Evolutionary conservation across 2,329 filamentous ascomycete genomes (phyloP).

Genomic region (Cladosporium sphaerospermum): DNA sequence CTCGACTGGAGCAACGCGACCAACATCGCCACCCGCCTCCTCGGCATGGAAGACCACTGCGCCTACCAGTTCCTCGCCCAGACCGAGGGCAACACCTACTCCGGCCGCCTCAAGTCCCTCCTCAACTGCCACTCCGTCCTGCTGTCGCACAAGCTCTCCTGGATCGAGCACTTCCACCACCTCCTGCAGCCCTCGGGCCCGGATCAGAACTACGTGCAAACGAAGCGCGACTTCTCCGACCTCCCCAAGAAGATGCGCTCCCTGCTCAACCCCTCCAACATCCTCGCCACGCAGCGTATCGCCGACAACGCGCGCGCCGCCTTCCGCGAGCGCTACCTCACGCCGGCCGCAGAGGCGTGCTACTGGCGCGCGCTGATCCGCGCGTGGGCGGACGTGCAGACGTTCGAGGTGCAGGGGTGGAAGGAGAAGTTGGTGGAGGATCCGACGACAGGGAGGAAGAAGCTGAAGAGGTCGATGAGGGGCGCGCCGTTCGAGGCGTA

Average conservation of each 20-base stretch:
- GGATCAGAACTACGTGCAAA: constrained; percentile 28
- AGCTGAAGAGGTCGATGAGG: constrained; percentile 18
- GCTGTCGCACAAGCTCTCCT: constrained; percentile 26
- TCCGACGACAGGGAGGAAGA: constrained; percentile 14
- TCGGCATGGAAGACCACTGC: constrained; percentile 28
- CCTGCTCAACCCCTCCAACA: constrained; percentile 8
- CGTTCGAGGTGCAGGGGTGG: constrained; percentile 22
- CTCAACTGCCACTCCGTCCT: constrained; percentile 29
- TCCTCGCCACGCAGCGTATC: constrained; percentile 13
- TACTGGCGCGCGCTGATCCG: constrained; percentile 28
- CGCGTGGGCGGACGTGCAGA: constrained; percentile 21
- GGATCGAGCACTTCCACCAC: constrained; percentile 28
- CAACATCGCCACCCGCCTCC: constrained; percentile 15
- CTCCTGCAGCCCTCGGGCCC: constrained; percentile 23
- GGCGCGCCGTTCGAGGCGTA: constrained; percentile 27
- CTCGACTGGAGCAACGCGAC: constrained; percentile 22
- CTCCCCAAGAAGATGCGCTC: constrained; percentile 19
- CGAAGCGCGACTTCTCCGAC: constrained; percentile 27
- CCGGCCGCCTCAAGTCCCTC: constrained; percentile 30
- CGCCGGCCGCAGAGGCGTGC: constrained; percentile 16
- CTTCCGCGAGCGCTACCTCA: constrained; percentile 25
- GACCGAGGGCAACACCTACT: constrained; percentile 32
- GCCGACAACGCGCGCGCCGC: constrained; percentile 21
- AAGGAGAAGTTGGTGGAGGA: constrained; percentile 13
- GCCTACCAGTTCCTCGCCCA: constrained; percentile 28